Evolutionary conservation across 768 basidiomycete species (phyloP).

Genomic region (Pluteus cervinus): DNA sequence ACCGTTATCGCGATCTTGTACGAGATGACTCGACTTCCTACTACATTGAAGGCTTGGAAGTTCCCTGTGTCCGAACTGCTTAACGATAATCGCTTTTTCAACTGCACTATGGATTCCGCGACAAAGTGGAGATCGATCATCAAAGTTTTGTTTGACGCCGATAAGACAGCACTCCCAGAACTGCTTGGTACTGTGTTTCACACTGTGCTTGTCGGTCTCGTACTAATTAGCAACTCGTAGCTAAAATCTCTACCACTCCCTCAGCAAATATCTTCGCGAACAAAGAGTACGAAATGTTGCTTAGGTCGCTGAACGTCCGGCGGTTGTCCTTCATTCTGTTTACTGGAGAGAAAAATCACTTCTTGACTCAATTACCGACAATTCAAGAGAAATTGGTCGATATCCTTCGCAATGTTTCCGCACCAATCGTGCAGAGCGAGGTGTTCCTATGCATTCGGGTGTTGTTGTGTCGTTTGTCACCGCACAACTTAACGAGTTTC

Average conservation of each 20-base stretch:
- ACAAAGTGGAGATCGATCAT: conserved; percentile 73
- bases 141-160: conserved; percentile 74
- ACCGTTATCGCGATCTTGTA: conserved; percentile 60
- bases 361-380: conserved; percentile 79
- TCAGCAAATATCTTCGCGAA: conserved; percentile 97
- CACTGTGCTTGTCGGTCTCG: conserved; percentile 23
- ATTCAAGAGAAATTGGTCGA: conserved; percentile 99
- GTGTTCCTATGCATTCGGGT: conserved; percentile 93
- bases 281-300: conserved; percentile 86
- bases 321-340: conserved; percentile 85
- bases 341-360: conserved; percentile 86
- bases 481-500: conserved; percentile 89
- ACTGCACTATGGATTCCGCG: conserved; percentile 51
- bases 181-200: conserved; percentile 55
- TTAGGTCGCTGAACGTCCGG: conserved; percentile 81
- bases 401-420: conserved; percentile 70
- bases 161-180: conserved; percentile 83
- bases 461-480: conserved; percentile 81
- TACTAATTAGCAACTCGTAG: conserved; percentile 29
- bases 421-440: conserved; percentile 87
- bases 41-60: conserved; percentile 81
- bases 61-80: conserved; percentile 74
- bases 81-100: conserved; percentile 85
- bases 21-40: conserved; percentile 75
- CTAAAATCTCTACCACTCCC: conserved; percentile 74